phyloP scores from a whole-genome alignment of 768 basidiomycete species.

The Pleurotus platypus region DNA sequence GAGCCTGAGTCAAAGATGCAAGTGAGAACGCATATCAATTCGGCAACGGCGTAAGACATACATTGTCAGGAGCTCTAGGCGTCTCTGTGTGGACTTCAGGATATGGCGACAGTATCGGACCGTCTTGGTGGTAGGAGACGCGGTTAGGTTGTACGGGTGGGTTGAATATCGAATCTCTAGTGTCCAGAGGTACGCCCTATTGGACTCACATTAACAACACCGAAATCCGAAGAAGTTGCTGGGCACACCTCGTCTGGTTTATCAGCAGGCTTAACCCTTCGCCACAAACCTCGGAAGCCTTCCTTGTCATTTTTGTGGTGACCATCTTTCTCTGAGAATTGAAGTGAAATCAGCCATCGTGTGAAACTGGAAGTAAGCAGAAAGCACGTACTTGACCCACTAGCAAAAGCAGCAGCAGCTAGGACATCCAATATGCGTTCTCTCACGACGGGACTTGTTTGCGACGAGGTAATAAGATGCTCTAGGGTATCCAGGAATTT shows the following conservation, averaged over 20 bases:
- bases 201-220: not conserved
- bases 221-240: not conserved
- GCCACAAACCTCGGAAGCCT: conserved; percentile 74
- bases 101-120: conserved; percentile 24
- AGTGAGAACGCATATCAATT: not conserved
- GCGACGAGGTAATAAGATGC: conserved; percentile 57
- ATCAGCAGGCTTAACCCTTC: conserved; percentile 70
- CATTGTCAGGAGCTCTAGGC: not conserved
- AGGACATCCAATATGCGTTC: conserved; percentile 80
- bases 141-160: conserved; percentile 45
- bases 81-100: not conserved
- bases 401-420: conserved; percentile 75
- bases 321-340: not conserved
- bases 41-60: not conserved
- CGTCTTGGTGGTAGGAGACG: conserved; percentile 33
- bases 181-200: conserved; percentile 75
- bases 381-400: conserved; percentile 38
- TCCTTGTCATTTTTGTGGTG: conserved; percentile 28
- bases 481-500: conserved; percentile 82
- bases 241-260: conserved; percentile 72
- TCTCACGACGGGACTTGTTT: conserved; percentile 75
- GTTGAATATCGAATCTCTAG: conserved; percentile 76
- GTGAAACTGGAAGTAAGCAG: not conserved
- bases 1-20: not conserved
- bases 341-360: not conserved